phyloP scores from a whole-genome alignment of 1,139 yeast species.

The Scheffersomyces stambukii region DNA sequence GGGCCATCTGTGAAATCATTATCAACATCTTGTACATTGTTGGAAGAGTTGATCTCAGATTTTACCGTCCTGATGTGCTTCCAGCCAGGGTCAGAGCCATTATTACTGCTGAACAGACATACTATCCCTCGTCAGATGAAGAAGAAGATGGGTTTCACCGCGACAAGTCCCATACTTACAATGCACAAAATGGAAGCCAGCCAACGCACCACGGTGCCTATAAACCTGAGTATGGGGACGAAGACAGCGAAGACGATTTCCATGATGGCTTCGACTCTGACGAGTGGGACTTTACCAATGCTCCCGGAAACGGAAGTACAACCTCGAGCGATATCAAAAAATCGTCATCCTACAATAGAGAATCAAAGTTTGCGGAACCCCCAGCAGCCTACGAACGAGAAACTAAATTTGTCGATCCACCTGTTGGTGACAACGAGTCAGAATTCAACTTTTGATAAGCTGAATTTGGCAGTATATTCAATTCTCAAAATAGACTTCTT shows the following conservation, averaged over 20 bases:
- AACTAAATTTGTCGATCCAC: neutral
- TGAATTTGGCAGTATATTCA: too few relatives aligned
- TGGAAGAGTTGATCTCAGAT: constrained; percentile 44
- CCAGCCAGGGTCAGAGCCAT: constrained; percentile 35
- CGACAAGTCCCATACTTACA: constrained; percentile 12
- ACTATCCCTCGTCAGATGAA: constrained; percentile 18
- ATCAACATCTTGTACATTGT: constrained; percentile 33
- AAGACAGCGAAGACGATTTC: constrained; percentile 9
- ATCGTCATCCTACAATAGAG: constrained; percentile 8
- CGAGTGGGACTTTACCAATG: constrained; percentile 11
- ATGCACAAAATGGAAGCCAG: constrained; percentile 7
- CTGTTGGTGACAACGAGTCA: constrained; percentile 13
- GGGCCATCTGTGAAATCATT: constrained; percentile 38
- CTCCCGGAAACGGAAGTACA: constrained; percentile 3
- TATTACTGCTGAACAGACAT: constrained; percentile 39
- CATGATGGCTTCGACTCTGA: constrained; percentile 12
- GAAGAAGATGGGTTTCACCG: constrained; percentile 15
- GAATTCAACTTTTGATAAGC: constrained; percentile 16
- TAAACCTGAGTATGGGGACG: constrained; percentile 5
- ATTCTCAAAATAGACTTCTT: neutral
- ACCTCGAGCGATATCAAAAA: constrained; percentile 11
- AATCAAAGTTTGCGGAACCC: constrained; percentile 8
- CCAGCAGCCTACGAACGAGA: too few relatives aligned
- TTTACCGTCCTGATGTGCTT: constrained; percentile 43
- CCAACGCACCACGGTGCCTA: constrained; percentile 6